Conservation (phyloP, 768 basidiomycete species). For the Suillus discolor region DNA sequence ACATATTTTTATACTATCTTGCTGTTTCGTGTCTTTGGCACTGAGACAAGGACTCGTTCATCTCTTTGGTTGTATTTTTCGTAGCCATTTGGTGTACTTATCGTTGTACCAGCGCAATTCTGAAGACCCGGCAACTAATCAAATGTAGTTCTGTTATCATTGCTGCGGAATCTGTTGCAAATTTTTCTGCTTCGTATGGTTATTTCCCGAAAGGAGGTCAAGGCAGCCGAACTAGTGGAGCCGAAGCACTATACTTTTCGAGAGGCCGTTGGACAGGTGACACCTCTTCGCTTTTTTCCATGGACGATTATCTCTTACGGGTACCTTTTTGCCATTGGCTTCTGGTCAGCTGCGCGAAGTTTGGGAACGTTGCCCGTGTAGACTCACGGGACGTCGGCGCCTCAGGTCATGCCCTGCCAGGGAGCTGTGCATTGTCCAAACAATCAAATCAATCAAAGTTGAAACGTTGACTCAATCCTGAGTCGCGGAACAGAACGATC, state of each 20-base stretch:
- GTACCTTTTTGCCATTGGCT: neutral
- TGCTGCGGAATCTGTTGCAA: neutral
- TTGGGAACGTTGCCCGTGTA: neutral
- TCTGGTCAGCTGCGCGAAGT: neutral
- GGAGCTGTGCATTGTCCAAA: neutral
- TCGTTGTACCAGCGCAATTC: neutral
- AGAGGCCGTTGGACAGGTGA: conserved; percentile 1
- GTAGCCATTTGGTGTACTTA: neutral
- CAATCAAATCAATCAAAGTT: neutral
- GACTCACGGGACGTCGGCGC: neutral
- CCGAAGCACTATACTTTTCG: neutral
- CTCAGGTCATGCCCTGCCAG: neutral
- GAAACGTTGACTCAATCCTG: too few species aligned
- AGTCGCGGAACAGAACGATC: neutral
- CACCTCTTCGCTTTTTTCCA: neutral
- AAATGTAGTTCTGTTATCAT: neutral
- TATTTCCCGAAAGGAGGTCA: neutral
- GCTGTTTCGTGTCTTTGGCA: neutral
- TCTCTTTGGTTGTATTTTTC: neutral
- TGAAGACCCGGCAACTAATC: neutral
- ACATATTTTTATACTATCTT: conserved; percentile 12
- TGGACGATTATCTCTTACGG: neutral
- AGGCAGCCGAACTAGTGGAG: neutral
- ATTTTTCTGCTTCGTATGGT: neutral
- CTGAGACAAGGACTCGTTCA: neutral